Conservation (phyloP, 305 asterid species). For the Solanum hybrid region DNA sequence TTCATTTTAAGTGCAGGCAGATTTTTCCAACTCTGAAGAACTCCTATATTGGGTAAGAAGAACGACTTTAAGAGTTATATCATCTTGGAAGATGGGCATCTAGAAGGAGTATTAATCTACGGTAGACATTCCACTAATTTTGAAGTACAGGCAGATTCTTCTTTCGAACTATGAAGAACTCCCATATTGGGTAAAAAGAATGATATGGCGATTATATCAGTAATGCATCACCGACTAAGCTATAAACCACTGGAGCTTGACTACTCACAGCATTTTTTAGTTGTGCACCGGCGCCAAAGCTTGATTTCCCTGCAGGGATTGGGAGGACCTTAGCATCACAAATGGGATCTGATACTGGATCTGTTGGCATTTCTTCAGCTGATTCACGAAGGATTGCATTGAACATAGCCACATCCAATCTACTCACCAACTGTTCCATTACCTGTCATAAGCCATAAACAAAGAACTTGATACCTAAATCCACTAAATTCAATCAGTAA, state of each 20-base stretch:
- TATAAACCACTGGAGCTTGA: neutral
- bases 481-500: neutral
- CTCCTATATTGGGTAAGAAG: neutral
- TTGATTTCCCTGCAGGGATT: slow-evolving; percentile 69
- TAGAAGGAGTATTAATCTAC: neutral
- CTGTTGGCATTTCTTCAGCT: slow-evolving; percentile 81
- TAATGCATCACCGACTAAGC: neutral
- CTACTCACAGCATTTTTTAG: slow-evolving; percentile 80
- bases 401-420: slow-evolving; percentile 91
- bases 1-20: neutral
- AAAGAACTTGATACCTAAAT: neutral
- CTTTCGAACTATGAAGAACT: neutral
- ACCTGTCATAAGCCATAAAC: slow-evolving; percentile 30
- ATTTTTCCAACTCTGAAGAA: neutral
- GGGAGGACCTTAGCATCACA: slow-evolving; percentile 76
- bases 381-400: slow-evolving; percentile 89
- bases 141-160: neutral
- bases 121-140: neutral
- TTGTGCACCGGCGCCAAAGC: slow-evolving; percentile 88
- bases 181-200: neutral
- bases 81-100: neutral
- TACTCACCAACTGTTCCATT: slow-evolving; percentile 82
- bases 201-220: neutral
- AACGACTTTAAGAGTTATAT: neutral
- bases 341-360: slow-evolving; percentile 94